phyloP scores from a whole-genome alignment of 2,329 filamentous ascomycete genomes.

The Bimuria novae-zelandiae region DNA sequence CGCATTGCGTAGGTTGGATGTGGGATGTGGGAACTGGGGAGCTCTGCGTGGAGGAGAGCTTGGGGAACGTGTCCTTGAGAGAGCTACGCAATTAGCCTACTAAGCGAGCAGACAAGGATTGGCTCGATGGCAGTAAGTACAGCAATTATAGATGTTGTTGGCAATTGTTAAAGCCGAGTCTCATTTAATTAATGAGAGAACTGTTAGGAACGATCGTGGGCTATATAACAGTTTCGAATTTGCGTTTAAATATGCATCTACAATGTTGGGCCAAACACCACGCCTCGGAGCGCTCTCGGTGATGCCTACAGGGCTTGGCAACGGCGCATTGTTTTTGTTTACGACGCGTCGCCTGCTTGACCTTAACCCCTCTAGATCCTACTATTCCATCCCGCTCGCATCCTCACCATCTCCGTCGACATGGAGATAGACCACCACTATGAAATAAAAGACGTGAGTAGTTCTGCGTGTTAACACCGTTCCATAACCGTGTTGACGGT shows the following conservation, averaged over 20 bases:
- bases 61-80: conserved; percentile 40
- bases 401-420: conserved; percentile 28
- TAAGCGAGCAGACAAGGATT: conserved; percentile 16
- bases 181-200: too few species aligned
- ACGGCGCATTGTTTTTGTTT: conserved; percentile 36
- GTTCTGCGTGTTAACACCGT: conserved; percentile 5
- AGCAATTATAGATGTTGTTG: too few species aligned
- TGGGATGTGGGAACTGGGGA: conserved; percentile 22
- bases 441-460: conserved; percentile 44
- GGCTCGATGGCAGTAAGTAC: too few species aligned
- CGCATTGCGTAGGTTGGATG: conserved; percentile 63
- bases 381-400: conserved; percentile 16
- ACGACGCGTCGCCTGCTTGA: conserved; percentile 35
- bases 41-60: conserved; percentile 26
- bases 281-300: background rate
- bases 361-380: conserved; percentile 24
- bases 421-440: conserved; percentile 32
- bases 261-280: too few species aligned
- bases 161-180: too few species aligned
- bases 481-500: background rate
- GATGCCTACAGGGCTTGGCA: conserved; percentile 17
- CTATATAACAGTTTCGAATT: too few species aligned
- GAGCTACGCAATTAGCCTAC: conserved; percentile 36
- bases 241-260: too few species aligned
- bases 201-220: too few species aligned